A percentile compares a stretch with the other conserved stretches of the same genome.
Conservation (phyloP, 2,329 filamentous ascomycete genomes). For the Coleophoma crateriformis region DNA sequence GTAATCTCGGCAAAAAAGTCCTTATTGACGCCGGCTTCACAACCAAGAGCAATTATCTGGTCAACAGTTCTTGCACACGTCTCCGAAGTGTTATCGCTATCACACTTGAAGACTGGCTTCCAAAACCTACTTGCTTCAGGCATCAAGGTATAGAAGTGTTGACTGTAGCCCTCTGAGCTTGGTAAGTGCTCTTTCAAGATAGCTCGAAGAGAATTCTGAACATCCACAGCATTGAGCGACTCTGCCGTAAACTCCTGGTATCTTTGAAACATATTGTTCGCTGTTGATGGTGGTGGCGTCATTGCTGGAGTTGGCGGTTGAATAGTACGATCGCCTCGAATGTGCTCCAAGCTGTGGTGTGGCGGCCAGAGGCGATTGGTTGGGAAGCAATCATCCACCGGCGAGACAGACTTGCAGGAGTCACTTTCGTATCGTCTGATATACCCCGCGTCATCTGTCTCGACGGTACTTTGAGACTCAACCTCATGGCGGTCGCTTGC, state of each 20-base stretch:
- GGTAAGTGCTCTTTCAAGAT: slow-evolving; percentile 47
- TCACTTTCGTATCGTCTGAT: slow-evolving; percentile 6
- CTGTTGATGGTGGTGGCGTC: slow-evolving; percentile 1
- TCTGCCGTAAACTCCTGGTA: slow-evolving; percentile 39
- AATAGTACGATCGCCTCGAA: not conserved
- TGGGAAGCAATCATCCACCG: slow-evolving; percentile 5
- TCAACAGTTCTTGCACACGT: slow-evolving; percentile 39
- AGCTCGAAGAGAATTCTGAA: slow-evolving; percentile 53
- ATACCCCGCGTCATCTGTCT: slow-evolving; percentile 6
- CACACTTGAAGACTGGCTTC: slow-evolving; percentile 25
- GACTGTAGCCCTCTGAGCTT: slow-evolving; percentile 39
- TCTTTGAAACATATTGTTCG: slow-evolving; percentile 21
- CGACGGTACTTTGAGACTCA: not conserved
- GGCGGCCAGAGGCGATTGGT: slow-evolving; percentile 4
- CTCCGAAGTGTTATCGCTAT: slow-evolving; percentile 8
- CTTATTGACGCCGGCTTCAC: slow-evolving; percentile 46
- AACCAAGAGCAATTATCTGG: slow-evolving; percentile 54
- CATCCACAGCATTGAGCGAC: slow-evolving; percentile 41
- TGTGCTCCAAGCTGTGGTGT: not conserved
- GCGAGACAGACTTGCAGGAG: slow-evolving; percentile 2
- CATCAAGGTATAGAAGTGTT: slow-evolving; percentile 41
- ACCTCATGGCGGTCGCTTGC: not conserved
- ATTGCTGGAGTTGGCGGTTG: slow-evolving; percentile 8
- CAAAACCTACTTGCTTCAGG: slow-evolving; percentile 37
- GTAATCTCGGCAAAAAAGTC: slow-evolving; percentile 43